phyloP scores from a whole-genome alignment of 768 basidiomycete species.

The Hydnomerulius pinastri region DNA sequence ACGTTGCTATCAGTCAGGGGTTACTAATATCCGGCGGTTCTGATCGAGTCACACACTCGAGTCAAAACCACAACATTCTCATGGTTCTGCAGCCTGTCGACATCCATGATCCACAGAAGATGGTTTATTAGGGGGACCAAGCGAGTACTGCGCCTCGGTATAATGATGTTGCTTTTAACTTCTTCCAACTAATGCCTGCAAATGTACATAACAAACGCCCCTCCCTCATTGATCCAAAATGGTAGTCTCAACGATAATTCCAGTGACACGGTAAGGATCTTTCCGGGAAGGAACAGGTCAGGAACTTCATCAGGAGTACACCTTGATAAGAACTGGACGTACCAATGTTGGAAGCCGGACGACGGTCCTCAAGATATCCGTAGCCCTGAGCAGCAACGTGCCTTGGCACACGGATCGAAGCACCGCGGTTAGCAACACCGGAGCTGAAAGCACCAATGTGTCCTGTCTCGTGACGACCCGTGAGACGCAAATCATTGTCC shows the following conservation, averaged over 20 bases:
- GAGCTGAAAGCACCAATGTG: slow-evolving; percentile 90
- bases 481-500: slow-evolving; percentile 95
- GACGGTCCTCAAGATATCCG: slow-evolving; percentile 95
- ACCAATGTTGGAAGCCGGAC: slow-evolving; percentile 98
- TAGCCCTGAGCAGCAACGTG: slow-evolving; percentile 91
- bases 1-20: too few species aligned
- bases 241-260: slow-evolving; percentile 88
- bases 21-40: neutral
- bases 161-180: slow-evolving; percentile 19
- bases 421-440: slow-evolving; percentile 97
- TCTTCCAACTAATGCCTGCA: neutral
- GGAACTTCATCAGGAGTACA: slow-evolving; percentile 1
- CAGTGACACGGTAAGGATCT: slow-evolving; percentile 96
- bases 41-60: too few species aligned
- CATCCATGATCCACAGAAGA: neutral
- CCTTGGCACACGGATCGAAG: slow-evolving; percentile 93
- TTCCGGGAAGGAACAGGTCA: slow-evolving; percentile 10
- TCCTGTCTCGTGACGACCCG: slow-evolving; percentile 96
- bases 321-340: slow-evolving; percentile 31
- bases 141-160: slow-evolving; percentile 18
- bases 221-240: slow-evolving; percentile 57
- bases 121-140: neutral
- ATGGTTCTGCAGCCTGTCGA: too few species aligned
- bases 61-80: neutral
- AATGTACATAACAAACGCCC: slow-evolving; percentile 12